Evolutionary conservation across 768 basidiomycete genomes (phyloP), one percentile per base, ranked within the genome.

Genomic region (Tylopilus rubrobrunneus): DNA sequence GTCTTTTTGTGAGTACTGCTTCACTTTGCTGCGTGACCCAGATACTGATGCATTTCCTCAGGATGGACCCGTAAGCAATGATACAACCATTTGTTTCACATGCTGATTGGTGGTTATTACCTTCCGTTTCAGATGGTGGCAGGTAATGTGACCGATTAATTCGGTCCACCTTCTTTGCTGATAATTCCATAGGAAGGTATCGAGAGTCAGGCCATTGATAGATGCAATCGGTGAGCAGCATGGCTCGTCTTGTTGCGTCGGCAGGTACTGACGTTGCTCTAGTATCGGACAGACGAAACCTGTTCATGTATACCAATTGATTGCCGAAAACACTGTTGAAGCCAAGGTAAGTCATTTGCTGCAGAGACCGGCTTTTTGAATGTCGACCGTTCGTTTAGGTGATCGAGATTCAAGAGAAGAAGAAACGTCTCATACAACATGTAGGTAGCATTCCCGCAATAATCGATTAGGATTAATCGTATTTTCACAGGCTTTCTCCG

Each of bases 321-420:
- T 95, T 51, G 90, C 92, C 0, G 92, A 93, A 61, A 79, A 92
- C 61, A 95, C 92, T 0, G 85, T 94, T 1, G 92, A 95, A 69
- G 80, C 88, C 12, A 92, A 89, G 70, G 92, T 85, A 60, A 8
- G 58, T 55, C n/a, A 14, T n/a, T 12, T 29, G 4, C 27, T 48
- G 45, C 42, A 45, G 34, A 17, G 25, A 40, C 19, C 10, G 10
- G 5, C 34, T 43, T n/a, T 29, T 14, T 25, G 40, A 21, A 54
- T 9, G 29, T 25, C n/a, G 39, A 51, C 19, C 29, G 2, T 34
- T 41, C n/a, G 9, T 41, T 53, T 63, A 80, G 83, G 84, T 88
- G 41, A 76, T 95, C 42, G 90, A 89, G 25, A 95, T 94, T 55
- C 92, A 95, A 67, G 87, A 89, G 54, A 79, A 79, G 63, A 94